Percentiles rank a stretch among this genome's conserved stretches.
Conservation (phyloP, 78 protist species). For the Dictyostelium intermedium region DNA sequence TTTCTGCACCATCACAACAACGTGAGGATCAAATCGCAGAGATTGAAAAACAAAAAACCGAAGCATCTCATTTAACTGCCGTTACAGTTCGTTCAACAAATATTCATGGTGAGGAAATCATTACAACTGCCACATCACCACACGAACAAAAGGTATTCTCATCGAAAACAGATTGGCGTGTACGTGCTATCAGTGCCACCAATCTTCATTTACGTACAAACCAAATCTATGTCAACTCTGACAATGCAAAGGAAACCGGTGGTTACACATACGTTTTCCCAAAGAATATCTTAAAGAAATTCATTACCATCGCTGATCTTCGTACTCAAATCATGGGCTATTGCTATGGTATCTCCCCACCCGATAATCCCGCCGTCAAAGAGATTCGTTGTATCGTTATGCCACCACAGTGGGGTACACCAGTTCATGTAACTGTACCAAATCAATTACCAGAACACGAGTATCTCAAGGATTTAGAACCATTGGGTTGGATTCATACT, state of each 20-base stretch:
- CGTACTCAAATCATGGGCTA: slow-evolving; percentile 98
- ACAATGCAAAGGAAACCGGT: slow-evolving; percentile 93
- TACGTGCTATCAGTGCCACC: slow-evolving; percentile 98
- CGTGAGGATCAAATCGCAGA: slow-evolving; percentile 97
- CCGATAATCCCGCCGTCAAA: slow-evolving; percentile 97
- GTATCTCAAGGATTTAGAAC: slow-evolving; percentile 96
- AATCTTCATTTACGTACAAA: slow-evolving; percentile 98
- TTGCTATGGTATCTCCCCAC: slow-evolving; percentile 97
- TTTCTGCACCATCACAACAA: slow-evolving; percentile 98
- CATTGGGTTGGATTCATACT: slow-evolving; percentile 99
- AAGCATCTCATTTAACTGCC: slow-evolving; percentile 90
- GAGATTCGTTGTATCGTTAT: slow-evolving; percentile 98
- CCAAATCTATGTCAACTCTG: slow-evolving; percentile 97
- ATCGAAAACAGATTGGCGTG: slow-evolving; percentile 99
- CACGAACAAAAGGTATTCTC: slow-evolving; percentile 95
- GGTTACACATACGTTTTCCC: slow-evolving; percentile 98
- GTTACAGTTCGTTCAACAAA: slow-evolving; percentile 94
- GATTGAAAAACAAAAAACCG: slow-evolving; percentile 97
- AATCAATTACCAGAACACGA: slow-evolving; percentile 94
- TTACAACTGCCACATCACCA: slow-evolving; percentile 93
- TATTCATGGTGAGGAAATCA: slow-evolving; percentile 97
- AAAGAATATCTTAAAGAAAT: slow-evolving; percentile 97
- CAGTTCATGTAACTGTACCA: slow-evolving; percentile 95
- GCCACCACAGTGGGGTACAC: slow-evolving; percentile 99
- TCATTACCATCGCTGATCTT: slow-evolving; percentile 96